Conservation (phyloP, 2,329 filamentous ascomycete genomes). For the Sclerotinia spermophila region DNA sequence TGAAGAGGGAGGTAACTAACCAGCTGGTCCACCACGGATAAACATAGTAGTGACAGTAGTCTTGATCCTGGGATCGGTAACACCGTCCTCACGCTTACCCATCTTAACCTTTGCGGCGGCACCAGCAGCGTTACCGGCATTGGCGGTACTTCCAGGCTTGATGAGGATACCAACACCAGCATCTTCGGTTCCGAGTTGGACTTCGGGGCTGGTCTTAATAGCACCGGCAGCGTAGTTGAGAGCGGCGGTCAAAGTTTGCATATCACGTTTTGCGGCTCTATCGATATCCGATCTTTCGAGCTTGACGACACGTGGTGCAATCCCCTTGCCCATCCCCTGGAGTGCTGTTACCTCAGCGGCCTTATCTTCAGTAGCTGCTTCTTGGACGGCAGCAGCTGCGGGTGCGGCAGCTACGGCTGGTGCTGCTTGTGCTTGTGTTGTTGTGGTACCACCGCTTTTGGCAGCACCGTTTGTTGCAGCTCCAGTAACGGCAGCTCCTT, state of each 20-base stretch:
- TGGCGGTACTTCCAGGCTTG: background rate
- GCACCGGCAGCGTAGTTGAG: conserved; percentile 46
- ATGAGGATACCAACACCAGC: conserved; percentile 32
- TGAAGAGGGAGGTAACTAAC: conserved; percentile 20
- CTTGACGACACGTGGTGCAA: conserved; percentile 18
- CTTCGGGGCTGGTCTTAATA: conserved; percentile 45
- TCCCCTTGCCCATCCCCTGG: conserved; percentile 19
- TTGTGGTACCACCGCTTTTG: conserved; percentile 3
- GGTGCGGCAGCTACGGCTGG: conserved; percentile 11
- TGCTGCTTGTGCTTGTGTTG: conserved; percentile 12
- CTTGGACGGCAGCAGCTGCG: conserved; percentile 12
- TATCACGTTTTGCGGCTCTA: conserved; percentile 42
- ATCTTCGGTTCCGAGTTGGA: conserved; percentile 46
- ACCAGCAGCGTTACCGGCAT: conserved; percentile 1
- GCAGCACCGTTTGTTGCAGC: conserved; percentile 1
- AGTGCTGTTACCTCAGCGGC: conserved; percentile 16
- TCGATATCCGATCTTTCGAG: conserved; percentile 11
- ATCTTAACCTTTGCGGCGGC: conserved; percentile 6
- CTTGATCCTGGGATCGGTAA: conserved; percentile 25
- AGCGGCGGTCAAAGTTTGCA: conserved; percentile 47
- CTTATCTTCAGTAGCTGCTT: conserved; percentile 14
- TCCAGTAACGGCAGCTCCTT: background rate
- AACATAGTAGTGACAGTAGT: conserved; percentile 37
- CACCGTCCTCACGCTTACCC: conserved; percentile 18
- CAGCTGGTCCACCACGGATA: conserved; percentile 30